Percentiles rank a stretch among this genome's conserved stretches.
These are phyloP conservation scores for Phytopythium helicoides DNA, from an alignment of 352 stramenopile species.

Conservation along the genomic window DNA sequence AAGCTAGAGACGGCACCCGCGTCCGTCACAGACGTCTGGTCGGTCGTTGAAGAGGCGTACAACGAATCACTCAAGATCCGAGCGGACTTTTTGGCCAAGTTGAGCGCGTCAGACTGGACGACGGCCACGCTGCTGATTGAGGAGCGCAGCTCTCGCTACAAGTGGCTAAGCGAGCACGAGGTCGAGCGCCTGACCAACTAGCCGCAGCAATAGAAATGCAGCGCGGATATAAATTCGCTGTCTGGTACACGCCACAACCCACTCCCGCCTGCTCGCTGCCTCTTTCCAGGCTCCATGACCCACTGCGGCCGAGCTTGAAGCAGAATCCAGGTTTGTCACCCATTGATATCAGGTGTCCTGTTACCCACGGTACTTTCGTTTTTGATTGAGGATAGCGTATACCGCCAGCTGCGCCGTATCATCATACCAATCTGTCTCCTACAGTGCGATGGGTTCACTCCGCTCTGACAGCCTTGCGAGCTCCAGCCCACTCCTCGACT, in stretches of 20 bases:
- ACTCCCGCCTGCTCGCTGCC: no score
- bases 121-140: constrained; percentile 66
- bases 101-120: constrained; percentile 52
- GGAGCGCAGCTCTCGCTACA: constrained; percentile 56
- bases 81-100: constrained; percentile 13
- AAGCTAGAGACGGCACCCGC: constrained; percentile 19
- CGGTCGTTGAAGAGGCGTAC: constrained; percentile 30
- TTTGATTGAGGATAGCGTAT: not conserved
- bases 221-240: no score
- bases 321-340: no score
- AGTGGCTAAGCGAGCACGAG: constrained; percentile 27
- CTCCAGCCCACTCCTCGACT: not conserved
- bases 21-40: constrained; percentile 6
- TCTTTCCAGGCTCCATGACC: no score
- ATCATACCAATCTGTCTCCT: not conserved
- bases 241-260: no score
- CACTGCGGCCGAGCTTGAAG: no score
- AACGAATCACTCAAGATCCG: constrained; percentile 20
- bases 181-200: not conserved
- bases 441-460: not conserved
- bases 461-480: not conserved
- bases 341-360: no score
- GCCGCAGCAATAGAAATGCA: no score
- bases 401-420: no score
- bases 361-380: no score